These are phyloP conservation scores for Euphorbia pulcherrima DNA, from an alignment of 345 rosid genomes.

Conservation along the genomic window DNA sequence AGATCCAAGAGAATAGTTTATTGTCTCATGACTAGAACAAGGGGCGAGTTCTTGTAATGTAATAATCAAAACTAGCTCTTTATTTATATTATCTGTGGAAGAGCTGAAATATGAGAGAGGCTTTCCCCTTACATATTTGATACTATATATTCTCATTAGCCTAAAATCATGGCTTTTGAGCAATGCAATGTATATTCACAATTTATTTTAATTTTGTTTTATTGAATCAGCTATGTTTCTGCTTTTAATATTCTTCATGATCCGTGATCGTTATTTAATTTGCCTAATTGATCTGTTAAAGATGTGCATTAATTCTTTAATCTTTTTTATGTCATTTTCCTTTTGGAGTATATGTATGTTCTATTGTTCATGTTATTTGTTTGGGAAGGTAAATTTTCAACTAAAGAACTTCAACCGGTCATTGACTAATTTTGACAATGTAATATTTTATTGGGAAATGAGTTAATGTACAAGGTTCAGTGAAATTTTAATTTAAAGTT, in stretches of 20 bases:
- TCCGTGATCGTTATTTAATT: neutral
- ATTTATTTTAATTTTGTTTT: constrained; percentile 4
- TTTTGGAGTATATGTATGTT: neutral
- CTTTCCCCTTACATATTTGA: neutral
- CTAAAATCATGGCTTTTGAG: constrained; percentile 20
- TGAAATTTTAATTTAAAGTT: neutral
- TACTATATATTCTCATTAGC: constrained; percentile 10
- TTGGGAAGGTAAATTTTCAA: neutral
- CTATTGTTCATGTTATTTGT: neutral
- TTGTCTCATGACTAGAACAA: neutral
- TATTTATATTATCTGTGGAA: neutral
- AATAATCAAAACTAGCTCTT: neutral
- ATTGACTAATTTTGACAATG: neutral
- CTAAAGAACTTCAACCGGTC: neutral
- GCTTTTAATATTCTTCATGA: neutral
- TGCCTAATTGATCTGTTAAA: constrained; percentile 3
- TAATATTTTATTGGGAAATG: neutral
- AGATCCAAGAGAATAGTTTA: constrained; percentile 9
- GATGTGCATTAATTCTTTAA: neutral
- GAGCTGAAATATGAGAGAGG: neutral
- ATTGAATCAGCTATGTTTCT: neutral
- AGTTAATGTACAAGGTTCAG: neutral
- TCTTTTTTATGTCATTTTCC: constrained; percentile 1
- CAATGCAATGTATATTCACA: constrained; percentile 17
- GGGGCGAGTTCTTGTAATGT: neutral